Base-by-base conservation (phyloP, 176 grass and related monocot genomes). In the Aegilops bicornis region DNA sequence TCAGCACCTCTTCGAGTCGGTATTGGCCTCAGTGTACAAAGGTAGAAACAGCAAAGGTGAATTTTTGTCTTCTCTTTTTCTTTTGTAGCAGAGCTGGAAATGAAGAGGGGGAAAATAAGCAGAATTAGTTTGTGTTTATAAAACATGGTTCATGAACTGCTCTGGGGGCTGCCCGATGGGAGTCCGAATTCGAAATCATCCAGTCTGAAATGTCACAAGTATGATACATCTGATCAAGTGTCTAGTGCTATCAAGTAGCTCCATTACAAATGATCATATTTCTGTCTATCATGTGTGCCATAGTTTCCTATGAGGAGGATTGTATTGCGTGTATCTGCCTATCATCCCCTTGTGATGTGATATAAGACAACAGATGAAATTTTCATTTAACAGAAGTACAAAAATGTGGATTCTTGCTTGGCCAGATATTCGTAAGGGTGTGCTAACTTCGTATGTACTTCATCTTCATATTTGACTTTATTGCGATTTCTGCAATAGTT, bases 101-200 rank as follows among this genome's bases (percentile, higher is more conserved):
- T 69, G 79, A 60, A 73, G 25, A 59, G 25, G 15, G 17, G 4
- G 12, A 79, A 62, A 78, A 85, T 63, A 69, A 85, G 58, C 88
- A 91, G 82, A 85, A 77, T 42, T 95, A 87, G 83, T 69, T 75
- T 64, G 64, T 92, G 88, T 91, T 78, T 30, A 92, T 92, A 75
- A 75, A 77, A 37, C 79, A 84, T 87, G 89, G 73, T 86, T 78
- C 56, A 72, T 65, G 71, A 82, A 58, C 36, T 83, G 66, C 84
- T 87, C 64, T 14, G 30, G 23, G n/a, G 20, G 75, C 39, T 81
- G 84, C 37, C 22, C 2, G 17, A 54, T 80, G 14, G 81, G 61
- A 77, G 43, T 80, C 29, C 10, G 22, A 85, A 24, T 56, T 69
- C 48, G 17, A 52, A 78, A 88, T 81, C 77, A 42, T 59, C 25